Base-by-base conservation (phyloP, 257 asterid species). In the Solanum virginianum region DNA sequence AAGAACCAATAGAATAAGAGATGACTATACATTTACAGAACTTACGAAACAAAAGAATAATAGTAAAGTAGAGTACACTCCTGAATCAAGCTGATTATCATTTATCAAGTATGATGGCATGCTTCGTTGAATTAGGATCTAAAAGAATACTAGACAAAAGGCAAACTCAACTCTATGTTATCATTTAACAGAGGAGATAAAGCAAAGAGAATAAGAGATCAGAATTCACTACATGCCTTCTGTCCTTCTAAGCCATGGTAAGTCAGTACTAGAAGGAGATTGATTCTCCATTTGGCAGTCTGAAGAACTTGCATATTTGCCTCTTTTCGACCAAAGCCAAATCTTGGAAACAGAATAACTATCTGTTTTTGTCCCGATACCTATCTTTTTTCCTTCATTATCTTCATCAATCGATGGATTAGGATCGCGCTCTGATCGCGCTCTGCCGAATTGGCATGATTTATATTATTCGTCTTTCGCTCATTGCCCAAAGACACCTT, bases 341-440 rank as follows among this genome's bases (percentile, higher is more conserved):
- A 96, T 96, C 94, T 96, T 96, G 88, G 99, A 96, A 86, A 96
- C 94, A 2, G 99, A 96, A 79, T 93, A 96, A 90, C 99, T 96
- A 88, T 96, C 99, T 8, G 95, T 93, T 90, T 93, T 96, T 36
- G 97, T 87, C 81, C 98, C 97, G 26, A 93, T 90, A 47, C 91
- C 71, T 74, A 96, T 90, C 94, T 87, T 96, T 90, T 96, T 96
- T 71, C 97, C 99, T 54, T 92, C 94, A 16, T 84, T 62, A 60
- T 86, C 90, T 47, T 65, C 91, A 47, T 86, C 90, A 56, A 55
- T 84, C 0, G 74, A 55, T 26, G 82, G 85, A 87, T 87, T 87
- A 68, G 80, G 43, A 74, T 86, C 59, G 59, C 84, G 89, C 68
- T 22, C 53, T 47, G 43, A 74, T 86, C 59, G 59, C 84, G 89